phyloP scores from a whole-genome alignment of 1,139 yeast genomes.

The Saccharomycopsis hybrid region DNA sequence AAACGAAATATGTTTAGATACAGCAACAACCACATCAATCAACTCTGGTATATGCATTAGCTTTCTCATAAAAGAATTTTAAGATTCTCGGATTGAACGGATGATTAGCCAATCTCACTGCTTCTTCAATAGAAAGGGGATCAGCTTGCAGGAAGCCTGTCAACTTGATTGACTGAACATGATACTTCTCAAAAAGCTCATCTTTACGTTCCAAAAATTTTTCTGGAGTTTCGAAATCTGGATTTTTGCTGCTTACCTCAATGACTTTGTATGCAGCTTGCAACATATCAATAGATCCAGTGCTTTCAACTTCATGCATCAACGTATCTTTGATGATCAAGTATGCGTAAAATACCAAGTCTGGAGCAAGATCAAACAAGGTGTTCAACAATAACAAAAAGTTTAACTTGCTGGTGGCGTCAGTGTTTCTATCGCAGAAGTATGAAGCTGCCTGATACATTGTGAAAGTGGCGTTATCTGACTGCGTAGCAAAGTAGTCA shows the following conservation, averaged over 20 bases:
- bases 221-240: constrained; percentile 27
- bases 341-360: constrained; percentile 40
- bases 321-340: constrained; percentile 38
- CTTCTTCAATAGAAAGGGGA: constrained; percentile 6
- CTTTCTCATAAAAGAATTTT: constrained; percentile 11
- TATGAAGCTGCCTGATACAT: constrained; percentile 48
- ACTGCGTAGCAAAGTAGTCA: constrained; percentile 42
- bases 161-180: constrained; percentile 29
- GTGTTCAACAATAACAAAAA: constrained; percentile 46
- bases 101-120: constrained; percentile 2
- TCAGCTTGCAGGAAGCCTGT: constrained; percentile 19
- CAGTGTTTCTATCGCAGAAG: constrained; percentile 44
- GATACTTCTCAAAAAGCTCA: constrained; percentile 26
- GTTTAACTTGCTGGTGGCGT: constrained; percentile 46
- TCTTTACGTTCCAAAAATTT: constrained; percentile 24
- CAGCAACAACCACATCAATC: constrained; percentile 5
- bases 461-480: constrained; percentile 39
- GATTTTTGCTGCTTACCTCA: constrained; percentile 28
- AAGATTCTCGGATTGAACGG: constrained; percentile 2
- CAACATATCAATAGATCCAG: constrained; percentile 26
- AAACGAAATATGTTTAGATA: too few species aligned
- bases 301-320: constrained; percentile 31
- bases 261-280: constrained; percentile 31
- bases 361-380: constrained; percentile 34
- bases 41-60: constrained; percentile 7